Evolutionary conservation across 805 yeast genomes (phyloP).

Genomic region (Pichia nakasei): DNA sequence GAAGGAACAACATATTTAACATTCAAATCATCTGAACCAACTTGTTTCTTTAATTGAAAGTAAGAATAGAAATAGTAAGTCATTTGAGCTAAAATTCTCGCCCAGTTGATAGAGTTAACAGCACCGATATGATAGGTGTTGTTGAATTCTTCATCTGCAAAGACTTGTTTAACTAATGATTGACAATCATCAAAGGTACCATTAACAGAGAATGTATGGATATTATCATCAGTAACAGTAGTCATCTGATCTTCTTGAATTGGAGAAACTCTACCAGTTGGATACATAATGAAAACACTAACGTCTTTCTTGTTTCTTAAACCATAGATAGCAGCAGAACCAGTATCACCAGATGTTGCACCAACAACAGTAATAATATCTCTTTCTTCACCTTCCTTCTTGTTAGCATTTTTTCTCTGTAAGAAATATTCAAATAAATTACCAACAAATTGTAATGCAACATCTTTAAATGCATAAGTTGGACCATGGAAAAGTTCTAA

Average conservation of each 20-base stretch:
- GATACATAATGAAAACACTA: slow-evolving; percentile 92
- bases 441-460: slow-evolving; percentile 96
- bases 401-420: slow-evolving; percentile 55
- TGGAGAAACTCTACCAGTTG: slow-evolving; percentile 95
- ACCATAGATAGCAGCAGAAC: slow-evolving; percentile 98
- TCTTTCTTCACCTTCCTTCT: slow-evolving; percentile 42
- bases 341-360: slow-evolving; percentile 98
- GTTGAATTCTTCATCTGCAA: slow-evolving; percentile 85
- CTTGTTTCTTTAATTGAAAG: slow-evolving; percentile 52
- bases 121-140: slow-evolving; percentile 91
- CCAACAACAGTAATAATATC: slow-evolving; percentile 93
- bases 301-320: slow-evolving; percentile 95
- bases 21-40: slow-evolving; percentile 26
- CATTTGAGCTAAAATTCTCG: slow-evolving; percentile 94
- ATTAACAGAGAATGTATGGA: slow-evolving; percentile 88
- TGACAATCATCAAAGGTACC: slow-evolving; percentile 99
- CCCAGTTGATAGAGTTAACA: slow-evolving; percentile 98
- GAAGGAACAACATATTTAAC: slow-evolving; percentile 91
- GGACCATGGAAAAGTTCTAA: slow-evolving; percentile 98
- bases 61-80: slow-evolving; percentile 93
- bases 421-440: slow-evolving; percentile 91
- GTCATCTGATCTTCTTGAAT: slow-evolving; percentile 99
- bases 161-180: slow-evolving; percentile 87
- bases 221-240: slow-evolving; percentile 85
- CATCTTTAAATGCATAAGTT: slow-evolving; percentile 97